These are phyloP conservation scores for Teunomyces atbi DNA, from an alignment of 805 yeast species.

Conservation along the genomic window DNA sequence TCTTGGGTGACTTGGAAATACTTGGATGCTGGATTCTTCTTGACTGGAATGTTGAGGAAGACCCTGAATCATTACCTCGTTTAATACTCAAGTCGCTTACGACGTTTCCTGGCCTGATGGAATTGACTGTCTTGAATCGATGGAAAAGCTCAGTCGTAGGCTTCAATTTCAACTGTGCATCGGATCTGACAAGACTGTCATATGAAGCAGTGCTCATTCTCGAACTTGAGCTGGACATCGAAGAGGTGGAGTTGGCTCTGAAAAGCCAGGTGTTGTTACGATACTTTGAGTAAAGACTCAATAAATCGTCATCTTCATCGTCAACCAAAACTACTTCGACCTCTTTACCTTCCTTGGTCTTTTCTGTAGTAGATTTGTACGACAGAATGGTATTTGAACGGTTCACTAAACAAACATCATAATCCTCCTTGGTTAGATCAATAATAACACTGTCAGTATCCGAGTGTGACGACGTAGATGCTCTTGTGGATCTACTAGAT, in stretches of 20 bases:
- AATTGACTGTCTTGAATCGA: slow-evolving; percentile 3
- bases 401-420: slow-evolving; percentile 36
- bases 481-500: slow-evolving; percentile 27
- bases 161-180: slow-evolving; percentile 14
- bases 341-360: slow-evolving; percentile 33
- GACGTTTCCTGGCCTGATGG: not conserved
- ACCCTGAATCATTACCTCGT: slow-evolving; percentile 7
- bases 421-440: slow-evolving; percentile 41
- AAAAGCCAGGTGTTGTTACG: slow-evolving; percentile 24
- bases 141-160: slow-evolving; percentile 1
- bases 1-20: not conserved
- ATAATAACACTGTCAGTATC: slow-evolving; percentile 41
- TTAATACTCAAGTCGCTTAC: slow-evolving; percentile 1
- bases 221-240: slow-evolving; percentile 11
- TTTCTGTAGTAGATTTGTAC: slow-evolving; percentile 40
- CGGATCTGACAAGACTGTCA: slow-evolving; percentile 20
- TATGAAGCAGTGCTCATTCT: slow-evolving; percentile 15
- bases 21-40: slow-evolving; percentile 19
- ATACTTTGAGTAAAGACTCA: slow-evolving; percentile 43
- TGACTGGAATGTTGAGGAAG: slow-evolving; percentile 16
- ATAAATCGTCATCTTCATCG: slow-evolving; percentile 34
- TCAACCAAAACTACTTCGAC: slow-evolving; percentile 46
- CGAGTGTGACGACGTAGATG: slow-evolving; percentile 27
- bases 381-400: slow-evolving; percentile 35
- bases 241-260: slow-evolving; percentile 23